Evolutionary conservation across 306 rosid species (phyloP).

Genomic region (Vigna mungo): DNA sequence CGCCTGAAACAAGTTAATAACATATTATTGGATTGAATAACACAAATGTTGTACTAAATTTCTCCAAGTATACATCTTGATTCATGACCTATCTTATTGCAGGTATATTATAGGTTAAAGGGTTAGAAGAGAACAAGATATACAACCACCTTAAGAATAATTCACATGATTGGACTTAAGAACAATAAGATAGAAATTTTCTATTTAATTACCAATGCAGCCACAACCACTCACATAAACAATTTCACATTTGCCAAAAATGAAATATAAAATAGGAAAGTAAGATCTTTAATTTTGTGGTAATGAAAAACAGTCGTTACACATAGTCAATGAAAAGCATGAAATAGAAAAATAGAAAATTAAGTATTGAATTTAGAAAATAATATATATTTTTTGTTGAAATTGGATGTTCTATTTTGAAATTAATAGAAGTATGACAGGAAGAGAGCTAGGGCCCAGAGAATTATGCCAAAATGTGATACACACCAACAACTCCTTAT

Average conservation of each 20-base stretch:
- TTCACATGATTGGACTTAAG: neutral
- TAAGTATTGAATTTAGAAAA: slow-evolving; percentile 1
- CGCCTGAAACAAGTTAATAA: slow-evolving; percentile 56
- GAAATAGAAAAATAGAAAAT: neutral
- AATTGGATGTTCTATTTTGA: neutral
- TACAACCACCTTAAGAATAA: neutral
- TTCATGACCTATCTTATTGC: neutral
- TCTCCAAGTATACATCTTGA: neutral
- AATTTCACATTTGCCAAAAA: neutral
- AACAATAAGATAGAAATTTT: neutral
- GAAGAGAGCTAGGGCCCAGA: slow-evolving; percentile 38
- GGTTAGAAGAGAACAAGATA: neutral
- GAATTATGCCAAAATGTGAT: slow-evolving; percentile 48
- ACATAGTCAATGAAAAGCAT: neutral
- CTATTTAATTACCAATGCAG: neutral
- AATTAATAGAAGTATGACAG: slow-evolving; percentile 20
- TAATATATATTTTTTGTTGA: neutral
- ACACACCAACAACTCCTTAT: slow-evolving; percentile 51
- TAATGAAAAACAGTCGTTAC: neutral
- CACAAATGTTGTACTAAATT: neutral
- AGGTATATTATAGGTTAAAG: neutral
- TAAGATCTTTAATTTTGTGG: slow-evolving; percentile 3
- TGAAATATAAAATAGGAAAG: neutral
- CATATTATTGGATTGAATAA: neutral
- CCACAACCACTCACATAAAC: neutral